Conservation (phyloP, 176 grass and related monocot species). For the Hordeum vulgare region DNA sequence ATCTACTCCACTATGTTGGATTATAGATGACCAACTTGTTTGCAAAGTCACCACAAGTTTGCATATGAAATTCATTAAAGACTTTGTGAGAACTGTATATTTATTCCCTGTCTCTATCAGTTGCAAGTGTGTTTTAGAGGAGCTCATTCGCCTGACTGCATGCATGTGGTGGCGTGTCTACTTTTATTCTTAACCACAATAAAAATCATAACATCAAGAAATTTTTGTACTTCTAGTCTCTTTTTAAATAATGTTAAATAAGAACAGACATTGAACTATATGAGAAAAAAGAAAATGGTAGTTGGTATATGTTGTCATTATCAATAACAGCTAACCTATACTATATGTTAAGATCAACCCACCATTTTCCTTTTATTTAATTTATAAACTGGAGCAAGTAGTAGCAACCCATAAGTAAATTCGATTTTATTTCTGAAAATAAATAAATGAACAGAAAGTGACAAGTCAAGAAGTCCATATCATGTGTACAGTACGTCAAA, state of each 20-base stretch:
- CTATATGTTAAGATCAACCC: not conserved
- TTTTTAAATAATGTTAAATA: not conserved
- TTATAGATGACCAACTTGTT: not conserved
- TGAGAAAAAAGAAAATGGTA: not conserved
- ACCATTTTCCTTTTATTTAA: not conserved
- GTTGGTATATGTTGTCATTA: not conserved
- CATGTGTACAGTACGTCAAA: not conserved
- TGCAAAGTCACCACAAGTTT: not conserved
- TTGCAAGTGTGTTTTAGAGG: not conserved
- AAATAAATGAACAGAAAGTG: conserved; percentile 3
- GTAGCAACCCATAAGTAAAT: not conserved
- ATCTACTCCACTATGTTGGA: not conserved
- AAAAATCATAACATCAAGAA: not conserved
- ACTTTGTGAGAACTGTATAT: not conserved
- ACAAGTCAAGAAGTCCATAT: conserved; percentile 16
- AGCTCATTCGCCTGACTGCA: not conserved
- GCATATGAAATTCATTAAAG: not conserved
- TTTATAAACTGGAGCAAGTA: not conserved
- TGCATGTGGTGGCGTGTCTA: not conserved
- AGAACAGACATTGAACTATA: not conserved
- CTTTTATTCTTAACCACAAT: not conserved
- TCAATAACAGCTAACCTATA: not conserved
- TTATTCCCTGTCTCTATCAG: not conserved
- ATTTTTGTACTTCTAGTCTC: too few species aligned
- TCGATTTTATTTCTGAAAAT: not conserved